Evolutionary conservation across 2,329 filamentous ascomycete species (phyloP), one percentile per base, ranked within the genome.

Genomic region (Fusarium keratoplasticum): DNA sequence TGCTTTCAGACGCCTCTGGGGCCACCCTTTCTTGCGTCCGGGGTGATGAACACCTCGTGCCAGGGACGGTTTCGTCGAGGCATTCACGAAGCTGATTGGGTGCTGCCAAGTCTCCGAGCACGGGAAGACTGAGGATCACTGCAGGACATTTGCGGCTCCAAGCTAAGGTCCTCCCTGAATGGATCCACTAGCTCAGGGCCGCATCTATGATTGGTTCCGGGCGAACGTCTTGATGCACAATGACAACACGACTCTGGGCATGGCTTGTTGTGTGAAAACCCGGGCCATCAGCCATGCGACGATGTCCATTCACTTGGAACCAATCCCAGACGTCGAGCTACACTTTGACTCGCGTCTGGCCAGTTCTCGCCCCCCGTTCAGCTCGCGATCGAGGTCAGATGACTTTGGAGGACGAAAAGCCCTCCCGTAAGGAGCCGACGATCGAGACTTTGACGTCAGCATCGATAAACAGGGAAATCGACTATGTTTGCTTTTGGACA

Each of bases 231-330:
- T 33, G 25, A 70, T 61, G 75, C 70, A 60, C 27, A 58, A 78
- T 78, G 77, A 78, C 74, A 65, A 59, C 76, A 78, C 66, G 62
- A 78, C 75, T 78, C 47, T 74, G 1, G 52, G 25, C 33, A 57
- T 44, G 38, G 72, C 65, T 67, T 31, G 50, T 59, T 52, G 59
- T 59, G 54, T 67, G 63, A 69, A 55, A 50, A 52, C 44, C 33
- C 55, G 40, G 62, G 38, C 50, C 57, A 64, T 31, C 69, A 55
- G 38, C 61, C 66, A 66, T 50, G 47, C 29, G 27, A 29, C 52
- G 22, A 58, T 74, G 22, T 52, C 72, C 69, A 61, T 64, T 65
- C 50, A 29, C 5, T 36, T 40, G 35, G 44, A 71, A 64, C 71
- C 68, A 77, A 76, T 69, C 64, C 61, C 63, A 64, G 42, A 52